Conservation (phyloP, 129 eudicot genomes). For the Chrysanthemum seticuspe region DNA sequence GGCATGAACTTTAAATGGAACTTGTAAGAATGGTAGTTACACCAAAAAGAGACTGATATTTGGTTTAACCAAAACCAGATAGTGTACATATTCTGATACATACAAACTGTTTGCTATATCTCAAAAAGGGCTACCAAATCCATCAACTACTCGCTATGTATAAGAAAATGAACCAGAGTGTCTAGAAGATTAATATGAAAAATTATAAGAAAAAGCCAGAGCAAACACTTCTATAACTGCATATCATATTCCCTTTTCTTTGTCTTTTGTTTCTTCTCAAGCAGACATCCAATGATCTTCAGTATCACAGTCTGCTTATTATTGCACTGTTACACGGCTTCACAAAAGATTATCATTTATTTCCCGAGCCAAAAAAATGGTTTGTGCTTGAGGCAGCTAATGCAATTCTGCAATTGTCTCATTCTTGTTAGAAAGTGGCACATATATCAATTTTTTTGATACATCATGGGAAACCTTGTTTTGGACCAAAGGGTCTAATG, state of each 20-base stretch:
- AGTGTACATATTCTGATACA: slow-evolving; percentile 57
- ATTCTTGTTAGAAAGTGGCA: neutral
- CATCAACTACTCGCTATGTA: slow-evolving; percentile 44
- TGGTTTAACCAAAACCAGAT: slow-evolving; percentile 53
- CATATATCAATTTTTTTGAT: slow-evolving; percentile 18
- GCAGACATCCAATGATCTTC: slow-evolving; percentile 21
- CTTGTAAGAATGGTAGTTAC: slow-evolving; percentile 9
- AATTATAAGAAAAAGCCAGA: slow-evolving; percentile 7
- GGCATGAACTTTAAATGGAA: neutral
- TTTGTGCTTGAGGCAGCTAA: slow-evolving; percentile 18
- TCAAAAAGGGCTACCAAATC: slow-evolving; percentile 34
- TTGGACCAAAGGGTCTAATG: slow-evolving; percentile 49
- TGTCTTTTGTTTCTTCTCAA: slow-evolving; percentile 24
- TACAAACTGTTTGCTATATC: slow-evolving; percentile 44
- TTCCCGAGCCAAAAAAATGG: slow-evolving; percentile 32
- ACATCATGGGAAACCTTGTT: slow-evolving; percentile 62
- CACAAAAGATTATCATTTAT: slow-evolving; percentile 30
- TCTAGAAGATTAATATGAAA: slow-evolving; percentile 31
- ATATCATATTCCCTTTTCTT: slow-evolving; percentile 34
- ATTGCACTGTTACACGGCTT: slow-evolving; percentile 22
- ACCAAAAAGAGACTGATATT: slow-evolving; percentile 31
- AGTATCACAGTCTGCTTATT: slow-evolving; percentile 33
- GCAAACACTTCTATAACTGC: slow-evolving; percentile 25
- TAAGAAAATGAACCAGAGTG: slow-evolving; percentile 28
- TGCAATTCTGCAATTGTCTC: slow-evolving; percentile 2